Evolutionary conservation across 495 filamentous ascomycete genomes (phyloP).

Genomic region (Cairneyella variabilis): DNA sequence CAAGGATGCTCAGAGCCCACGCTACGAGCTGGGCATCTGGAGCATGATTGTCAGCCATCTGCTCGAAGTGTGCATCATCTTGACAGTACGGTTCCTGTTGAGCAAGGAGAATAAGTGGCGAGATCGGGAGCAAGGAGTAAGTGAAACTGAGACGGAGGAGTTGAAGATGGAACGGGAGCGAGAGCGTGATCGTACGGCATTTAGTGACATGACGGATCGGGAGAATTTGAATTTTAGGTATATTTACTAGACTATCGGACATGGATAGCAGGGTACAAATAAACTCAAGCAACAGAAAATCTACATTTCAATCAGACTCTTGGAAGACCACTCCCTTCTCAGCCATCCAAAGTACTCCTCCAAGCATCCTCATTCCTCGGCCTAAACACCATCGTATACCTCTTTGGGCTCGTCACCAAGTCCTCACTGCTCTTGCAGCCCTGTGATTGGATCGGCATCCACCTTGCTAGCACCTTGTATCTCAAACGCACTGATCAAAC

Average conservation of each 20-base stretch:
- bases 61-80: slow-evolving; percentile 48
- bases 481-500: neutral
- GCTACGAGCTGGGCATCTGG: slow-evolving; percentile 61
- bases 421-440: no score
- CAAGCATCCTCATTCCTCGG: no score
- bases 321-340: no score
- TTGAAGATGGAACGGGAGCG: slow-evolving; percentile 44
- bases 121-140: slow-evolving; percentile 35
- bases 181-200: slow-evolving; percentile 40
- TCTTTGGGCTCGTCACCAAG: no score
- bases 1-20: slow-evolving; percentile 33
- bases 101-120: slow-evolving; percentile 55
- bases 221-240: slow-evolving; percentile 22
- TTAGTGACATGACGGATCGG: slow-evolving; percentile 30
- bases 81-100: slow-evolving; percentile 58
- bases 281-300: no score
- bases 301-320: no score
- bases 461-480: neutral
- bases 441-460: no score
- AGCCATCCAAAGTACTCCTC: no score
- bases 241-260: no score
- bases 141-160: slow-evolving; percentile 42
- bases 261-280: no score
- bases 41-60: slow-evolving; percentile 57
- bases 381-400: no score